These are phyloP conservation scores for Ceratobasidium sp. DNA, from an alignment of 1,284 basidiomycete species.

Conservation along the genomic window DNA sequence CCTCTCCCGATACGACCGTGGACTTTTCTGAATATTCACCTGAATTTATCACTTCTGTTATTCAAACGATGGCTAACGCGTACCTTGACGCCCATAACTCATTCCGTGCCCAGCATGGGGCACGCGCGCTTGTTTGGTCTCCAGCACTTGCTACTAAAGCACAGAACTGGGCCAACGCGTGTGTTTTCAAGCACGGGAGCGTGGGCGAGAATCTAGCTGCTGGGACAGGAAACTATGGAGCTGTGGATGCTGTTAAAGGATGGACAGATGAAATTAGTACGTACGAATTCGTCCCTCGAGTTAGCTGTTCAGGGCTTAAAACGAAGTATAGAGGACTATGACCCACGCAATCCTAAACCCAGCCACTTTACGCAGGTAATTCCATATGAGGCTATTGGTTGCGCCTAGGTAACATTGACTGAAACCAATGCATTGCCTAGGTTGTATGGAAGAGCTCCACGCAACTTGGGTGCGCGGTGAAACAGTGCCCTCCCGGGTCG, in stretches of 20 bases:
- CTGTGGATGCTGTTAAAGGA: slow-evolving; percentile 64
- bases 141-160: slow-evolving; percentile 68
- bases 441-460: slow-evolving; percentile 77
- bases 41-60: slow-evolving; percentile 20
- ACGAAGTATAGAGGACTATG: slow-evolving; percentile 59
- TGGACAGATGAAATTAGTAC: slow-evolving; percentile 76
- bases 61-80: slow-evolving; percentile 36
- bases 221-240: slow-evolving; percentile 69
- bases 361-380: slow-evolving; percentile 75
- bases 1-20: background rate
- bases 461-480: slow-evolving; percentile 72
- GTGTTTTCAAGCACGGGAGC: slow-evolving; percentile 71
- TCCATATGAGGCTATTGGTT: background rate
- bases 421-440: background rate
- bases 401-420: background rate
- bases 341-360: slow-evolving; percentile 66
- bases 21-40: slow-evolving; percentile 3
- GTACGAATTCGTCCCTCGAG: no score
- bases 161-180: slow-evolving; percentile 73
- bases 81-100: slow-evolving; percentile 73
- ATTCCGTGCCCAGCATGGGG: slow-evolving; percentile 71
- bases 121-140: slow-evolving; percentile 70
- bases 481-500: slow-evolving; percentile 61
- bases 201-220: slow-evolving; percentile 78
- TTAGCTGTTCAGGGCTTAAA: slow-evolving; percentile 20